Base-by-base conservation (phyloP, 768 basidiomycete genomes). In the Cantharellus cinnabarinus region DNA sequence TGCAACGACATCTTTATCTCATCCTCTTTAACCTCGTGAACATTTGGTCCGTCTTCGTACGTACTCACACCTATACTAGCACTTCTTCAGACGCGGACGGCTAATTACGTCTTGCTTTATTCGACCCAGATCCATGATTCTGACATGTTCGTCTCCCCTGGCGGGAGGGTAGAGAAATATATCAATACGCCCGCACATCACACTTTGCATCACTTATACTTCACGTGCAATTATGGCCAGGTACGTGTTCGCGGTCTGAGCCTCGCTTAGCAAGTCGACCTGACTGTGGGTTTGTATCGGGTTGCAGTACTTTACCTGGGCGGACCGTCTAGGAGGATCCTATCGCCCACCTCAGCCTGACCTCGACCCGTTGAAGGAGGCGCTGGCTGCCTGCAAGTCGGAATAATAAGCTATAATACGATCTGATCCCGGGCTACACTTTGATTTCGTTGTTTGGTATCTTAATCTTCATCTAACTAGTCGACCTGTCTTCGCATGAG, bases 181-280 rank as follows among this genome's bases (percentile, higher is more conserved):
- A 91, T 99, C 72, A 99, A 98, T 71, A 91, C 90, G n/a, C 94
- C 95, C 2, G 89, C 93, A 2, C 95, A 99, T 65, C 95, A 99
- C 69, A 98, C 93, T 0, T 75, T 97, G 50, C 94, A 97, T 68
- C 95, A 98, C 67, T 72, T 99, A 29, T 94, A 93, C 74, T 98
- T 97, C 73, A 95, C 85, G 50, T 85, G 86, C 64, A 98, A 98
- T 74, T 94, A 90, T 70, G 91, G 90, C 34, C 89, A 90, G 75
- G 70, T 65, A 35, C 52, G 59, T 56, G 37, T 42, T n/a, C 29
- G n/a, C 41, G 14, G 20, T 42, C 5, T 34, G 20, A 29, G 20
- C 20, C 20, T 29, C 20, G 20, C 20, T 29, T 29, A 29, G 20
- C 20, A 29, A 29, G 20, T 29, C 20, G 20, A 29, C 20, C 20